Conservation (phyloP, 257 asterid species). For the Plantago major region DNA sequence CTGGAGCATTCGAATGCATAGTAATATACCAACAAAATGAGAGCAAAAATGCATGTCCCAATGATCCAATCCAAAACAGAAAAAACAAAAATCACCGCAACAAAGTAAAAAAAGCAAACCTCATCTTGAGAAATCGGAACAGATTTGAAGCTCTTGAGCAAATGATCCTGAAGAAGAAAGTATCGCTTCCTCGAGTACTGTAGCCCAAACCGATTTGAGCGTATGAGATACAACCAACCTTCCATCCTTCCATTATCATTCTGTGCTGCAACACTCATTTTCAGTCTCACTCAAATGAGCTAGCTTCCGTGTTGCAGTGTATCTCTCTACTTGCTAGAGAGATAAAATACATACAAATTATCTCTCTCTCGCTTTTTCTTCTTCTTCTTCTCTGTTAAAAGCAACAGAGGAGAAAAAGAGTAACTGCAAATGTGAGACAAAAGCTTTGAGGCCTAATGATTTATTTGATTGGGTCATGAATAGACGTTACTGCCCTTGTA, state of each 20-base stretch:
- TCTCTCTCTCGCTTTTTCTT: conserved; percentile 14
- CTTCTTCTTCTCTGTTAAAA: neutral
- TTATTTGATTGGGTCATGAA: neutral
- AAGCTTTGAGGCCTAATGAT: neutral
- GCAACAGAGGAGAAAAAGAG: neutral
- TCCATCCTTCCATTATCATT: conserved; percentile 70
- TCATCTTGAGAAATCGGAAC: conserved; percentile 54
- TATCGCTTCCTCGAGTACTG: conserved; percentile 88
- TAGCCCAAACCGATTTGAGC: conserved; percentile 83
- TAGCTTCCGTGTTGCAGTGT: neutral
- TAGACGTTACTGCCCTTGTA: neutral
- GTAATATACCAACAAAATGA: too few species aligned
- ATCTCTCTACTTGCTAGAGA: neutral
- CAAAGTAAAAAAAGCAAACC: conserved; percentile 33
- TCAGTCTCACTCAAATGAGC: neutral
- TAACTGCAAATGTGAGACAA: neutral
- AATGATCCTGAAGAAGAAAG: conserved; percentile 83
- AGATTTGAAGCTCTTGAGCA: conserved; percentile 82
- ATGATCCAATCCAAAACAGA: neutral
- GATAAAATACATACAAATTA: too few species aligned
- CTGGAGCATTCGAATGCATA: neutral
- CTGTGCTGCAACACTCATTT: conserved; percentile 44
- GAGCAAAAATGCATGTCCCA: neutral
- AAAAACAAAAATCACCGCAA: neutral
- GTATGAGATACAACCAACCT: conserved; percentile 88